Conservation (phyloP, 2,329 filamentous ascomycete species). For the Pezicula carpinea region DNA sequence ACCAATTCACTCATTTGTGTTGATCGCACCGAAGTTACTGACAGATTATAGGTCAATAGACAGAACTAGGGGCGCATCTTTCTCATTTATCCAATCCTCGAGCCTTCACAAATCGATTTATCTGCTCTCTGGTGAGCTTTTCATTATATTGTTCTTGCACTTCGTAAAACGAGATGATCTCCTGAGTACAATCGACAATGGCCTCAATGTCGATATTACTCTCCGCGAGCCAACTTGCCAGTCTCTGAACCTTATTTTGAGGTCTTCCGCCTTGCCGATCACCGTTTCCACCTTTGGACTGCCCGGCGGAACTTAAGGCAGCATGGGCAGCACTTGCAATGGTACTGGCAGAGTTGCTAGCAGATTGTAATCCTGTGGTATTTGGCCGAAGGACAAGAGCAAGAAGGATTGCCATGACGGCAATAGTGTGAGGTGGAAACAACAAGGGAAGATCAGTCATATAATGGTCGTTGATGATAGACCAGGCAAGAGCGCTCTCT, state of each 20-base stretch:
- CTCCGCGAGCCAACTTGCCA: slow-evolving; percentile 66
- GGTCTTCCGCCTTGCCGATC: slow-evolving; percentile 17
- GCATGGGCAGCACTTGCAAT: slow-evolving; percentile 29
- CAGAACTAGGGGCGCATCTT: too few relatives aligned
- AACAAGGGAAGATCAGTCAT: slow-evolving; percentile 66
- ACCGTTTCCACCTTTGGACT: slow-evolving; percentile 16
- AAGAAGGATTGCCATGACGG: slow-evolving; percentile 65
- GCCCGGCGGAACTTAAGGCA: slow-evolving; percentile 24
- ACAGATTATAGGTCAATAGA: too few relatives aligned
- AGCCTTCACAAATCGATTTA: slow-evolving; percentile 32
- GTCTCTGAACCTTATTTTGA: slow-evolving; percentile 39
- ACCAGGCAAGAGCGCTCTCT: slow-evolving; percentile 62
- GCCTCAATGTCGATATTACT: slow-evolving; percentile 65
- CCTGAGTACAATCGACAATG: slow-evolving; percentile 66
- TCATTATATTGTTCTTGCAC: slow-evolving; percentile 32
- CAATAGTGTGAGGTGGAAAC: slow-evolving; percentile 64
- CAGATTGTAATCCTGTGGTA: slow-evolving; percentile 37
- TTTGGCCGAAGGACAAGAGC: slow-evolving; percentile 63
- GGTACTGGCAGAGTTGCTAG: slow-evolving; percentile 30
- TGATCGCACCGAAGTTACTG: too few relatives aligned
- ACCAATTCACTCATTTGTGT: too few relatives aligned
- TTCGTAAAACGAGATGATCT: slow-evolving; percentile 68
- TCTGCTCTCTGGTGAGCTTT: slow-evolving; percentile 30
- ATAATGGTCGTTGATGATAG: slow-evolving; percentile 70
- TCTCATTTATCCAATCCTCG: slow-evolving; percentile 29